These are phyloP conservation scores for Ophioceras dolichostomum DNA, from an alignment of 2,329 filamentous ascomycete species.

Conservation along the genomic window DNA sequence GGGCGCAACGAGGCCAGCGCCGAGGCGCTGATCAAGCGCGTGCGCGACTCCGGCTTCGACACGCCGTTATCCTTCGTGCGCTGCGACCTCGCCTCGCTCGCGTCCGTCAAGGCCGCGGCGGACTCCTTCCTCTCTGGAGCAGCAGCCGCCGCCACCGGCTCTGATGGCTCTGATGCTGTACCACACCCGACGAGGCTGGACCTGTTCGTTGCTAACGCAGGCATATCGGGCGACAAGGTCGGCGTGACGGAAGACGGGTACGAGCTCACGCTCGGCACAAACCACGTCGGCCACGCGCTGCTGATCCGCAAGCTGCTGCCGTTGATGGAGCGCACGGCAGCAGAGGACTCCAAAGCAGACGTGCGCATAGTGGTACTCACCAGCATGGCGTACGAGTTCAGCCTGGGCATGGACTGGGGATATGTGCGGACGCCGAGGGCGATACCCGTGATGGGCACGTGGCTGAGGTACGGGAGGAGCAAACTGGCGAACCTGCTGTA, in stretches of 20 bases:
- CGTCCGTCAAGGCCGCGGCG: constrained; percentile 27
- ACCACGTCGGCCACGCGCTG: constrained; percentile 32
- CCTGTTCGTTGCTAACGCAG: constrained; percentile 32
- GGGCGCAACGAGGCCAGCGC: constrained; percentile 32
- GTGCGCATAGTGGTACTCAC: constrained; percentile 7
- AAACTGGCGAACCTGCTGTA: constrained; percentile 21
- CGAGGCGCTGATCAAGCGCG: background rate
- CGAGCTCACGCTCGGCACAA: constrained; percentile 33
- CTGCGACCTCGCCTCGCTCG: constrained; percentile 28
- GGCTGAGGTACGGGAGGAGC: constrained; percentile 23
- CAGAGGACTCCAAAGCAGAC: constrained; percentile 8
- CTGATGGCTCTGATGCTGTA: no score
- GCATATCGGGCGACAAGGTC: constrained; percentile 24
- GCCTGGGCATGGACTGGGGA: constrained; percentile 8
- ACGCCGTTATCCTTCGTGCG: constrained; percentile 6
- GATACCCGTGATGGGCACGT: background rate
- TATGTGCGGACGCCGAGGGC: constrained; percentile 3
- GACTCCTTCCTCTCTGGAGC: constrained; percentile 15
- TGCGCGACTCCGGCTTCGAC: background rate
- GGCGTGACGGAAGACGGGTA: constrained; percentile 27
- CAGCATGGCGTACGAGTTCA: constrained; percentile 4
- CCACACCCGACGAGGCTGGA: constrained; percentile 25
- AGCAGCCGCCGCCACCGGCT: constrained; percentile 10
- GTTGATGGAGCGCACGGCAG: constrained; percentile 10
- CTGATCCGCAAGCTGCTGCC: constrained; percentile 23